Percentiles rank a stretch among this genome's conserved stretches.
These are phyloP conservation scores for Botryotinia calthae DNA, from an alignment of 2,329 filamentous ascomycete species.

Conservation along the genomic window DNA sequence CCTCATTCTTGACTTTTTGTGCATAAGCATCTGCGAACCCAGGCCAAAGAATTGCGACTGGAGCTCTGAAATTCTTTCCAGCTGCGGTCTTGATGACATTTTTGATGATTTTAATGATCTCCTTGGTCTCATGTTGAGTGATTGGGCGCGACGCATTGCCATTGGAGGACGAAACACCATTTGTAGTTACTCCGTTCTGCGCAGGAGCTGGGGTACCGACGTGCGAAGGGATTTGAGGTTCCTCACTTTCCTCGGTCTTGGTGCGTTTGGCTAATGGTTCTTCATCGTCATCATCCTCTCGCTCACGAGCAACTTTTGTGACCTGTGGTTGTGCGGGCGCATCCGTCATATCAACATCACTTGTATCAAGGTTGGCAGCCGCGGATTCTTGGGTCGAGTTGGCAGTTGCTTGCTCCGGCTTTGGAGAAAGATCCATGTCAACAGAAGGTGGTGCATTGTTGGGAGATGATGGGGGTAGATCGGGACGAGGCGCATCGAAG, in stretches of 20 bases:
- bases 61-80: slow-evolving; percentile 70
- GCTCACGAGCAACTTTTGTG: slow-evolving; percentile 66
- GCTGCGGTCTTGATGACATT: slow-evolving; percentile 84
- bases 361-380: slow-evolving; percentile 6
- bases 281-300: slow-evolving; percentile 67
- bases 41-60: slow-evolving; percentile 75
- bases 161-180: slow-evolving; percentile 27
- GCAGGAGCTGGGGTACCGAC: slow-evolving; percentile 27
- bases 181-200: slow-evolving; percentile 22
- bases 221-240: slow-evolving; percentile 25
- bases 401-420: background rate
- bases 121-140: slow-evolving; percentile 58
- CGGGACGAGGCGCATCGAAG: slow-evolving; percentile 15
- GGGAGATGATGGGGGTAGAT: slow-evolving; percentile 18
- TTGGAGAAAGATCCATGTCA: slow-evolving; percentile 6
- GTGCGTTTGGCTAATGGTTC: slow-evolving; percentile 78
- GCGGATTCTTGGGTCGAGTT: background rate
- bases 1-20: slow-evolving; percentile 68
- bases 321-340: slow-evolving; percentile 35
- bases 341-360: slow-evolving; percentile 39
- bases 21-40: slow-evolving; percentile 71
- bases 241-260: slow-evolving; percentile 58
- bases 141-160: slow-evolving; percentile 40
- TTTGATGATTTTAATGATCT: slow-evolving; percentile 63
- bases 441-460: slow-evolving; percentile 16